A percentile compares a stretch with the other conserved stretches of the same genome.
Evolutionary conservation across 441 rosid genomes (phyloP).

Genomic region (Aleurites moluccanus): DNA sequence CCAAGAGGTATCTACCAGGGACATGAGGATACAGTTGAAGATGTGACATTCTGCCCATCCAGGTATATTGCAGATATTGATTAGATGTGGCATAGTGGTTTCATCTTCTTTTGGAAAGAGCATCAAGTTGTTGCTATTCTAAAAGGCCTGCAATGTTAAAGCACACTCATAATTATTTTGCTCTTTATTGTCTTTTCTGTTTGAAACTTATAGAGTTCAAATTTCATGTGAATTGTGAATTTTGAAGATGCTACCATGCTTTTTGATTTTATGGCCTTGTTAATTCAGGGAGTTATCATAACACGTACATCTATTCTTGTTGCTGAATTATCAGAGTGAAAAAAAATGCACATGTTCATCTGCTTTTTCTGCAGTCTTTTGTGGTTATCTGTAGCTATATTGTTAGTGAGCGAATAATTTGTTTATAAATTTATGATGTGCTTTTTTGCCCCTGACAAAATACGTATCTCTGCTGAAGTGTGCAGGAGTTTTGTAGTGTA

Average conservation of each 20-base stretch:
- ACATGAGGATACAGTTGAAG: slow-evolving; percentile 98
- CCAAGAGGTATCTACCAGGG: slow-evolving; percentile 91
- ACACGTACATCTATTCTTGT: not conserved
- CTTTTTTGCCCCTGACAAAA: slow-evolving; percentile 30
- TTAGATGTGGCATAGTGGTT: not conserved
- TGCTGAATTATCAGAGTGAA: not conserved
- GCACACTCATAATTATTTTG: not conserved
- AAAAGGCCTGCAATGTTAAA: not conserved
- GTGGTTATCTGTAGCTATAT: not conserved
- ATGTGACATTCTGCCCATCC: slow-evolving; percentile 91
- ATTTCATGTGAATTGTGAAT: not conserved
- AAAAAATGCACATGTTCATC: too few relatives aligned
- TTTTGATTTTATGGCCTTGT: not conserved
- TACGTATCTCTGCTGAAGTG: slow-evolving; percentile 50
- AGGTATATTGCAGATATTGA: slow-evolving; percentile 50
- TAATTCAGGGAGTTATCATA: not conserved
- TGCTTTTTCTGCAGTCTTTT: not conserved
- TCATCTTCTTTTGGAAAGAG: not conserved
- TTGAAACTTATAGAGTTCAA: not conserved
- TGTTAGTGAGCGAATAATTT: not conserved
- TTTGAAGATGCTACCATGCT: not conserved
- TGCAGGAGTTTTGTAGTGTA: slow-evolving; percentile 95
- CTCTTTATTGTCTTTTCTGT: not conserved
- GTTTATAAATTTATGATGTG: not conserved
- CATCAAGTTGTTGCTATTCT: not conserved